These are phyloP conservation scores for Suillus bovinus DNA, from an alignment of 768 basidiomycete species.

Conservation along the genomic window DNA sequence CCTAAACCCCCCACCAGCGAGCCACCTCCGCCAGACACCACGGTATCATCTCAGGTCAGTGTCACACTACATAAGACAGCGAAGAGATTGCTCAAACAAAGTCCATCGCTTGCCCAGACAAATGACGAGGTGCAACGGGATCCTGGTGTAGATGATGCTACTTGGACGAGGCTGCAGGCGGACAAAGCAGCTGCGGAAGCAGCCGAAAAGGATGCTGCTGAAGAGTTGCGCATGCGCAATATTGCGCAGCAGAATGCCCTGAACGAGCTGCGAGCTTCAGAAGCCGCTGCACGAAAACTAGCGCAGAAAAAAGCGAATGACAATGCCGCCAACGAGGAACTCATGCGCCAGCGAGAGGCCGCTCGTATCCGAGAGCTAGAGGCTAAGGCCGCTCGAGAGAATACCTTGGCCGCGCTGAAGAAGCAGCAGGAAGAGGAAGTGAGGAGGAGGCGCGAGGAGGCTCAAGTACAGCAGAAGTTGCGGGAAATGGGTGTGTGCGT, in stretches of 20 bases:
- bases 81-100: neutral
- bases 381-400: conserved; percentile 25
- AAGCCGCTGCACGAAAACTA: conserved; percentile 14
- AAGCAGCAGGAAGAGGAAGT: conserved; percentile 41
- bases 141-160: conserved; percentile 50
- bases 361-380: conserved; percentile 30
- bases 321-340: conserved; percentile 68
- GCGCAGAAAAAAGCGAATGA: conserved; percentile 20
- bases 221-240: conserved; percentile 19
- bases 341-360: conserved; percentile 37
- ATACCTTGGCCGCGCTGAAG: conserved; percentile 29
- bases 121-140: conserved; percentile 36
- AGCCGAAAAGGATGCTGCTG: conserved; percentile 16
- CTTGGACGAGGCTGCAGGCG: conserved; percentile 52
- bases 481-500: conserved; percentile 49
- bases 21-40: neutral
- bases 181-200: conserved; percentile 32
- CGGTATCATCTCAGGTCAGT: neutral
- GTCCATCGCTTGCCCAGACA: neutral
- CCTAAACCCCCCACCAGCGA: neutral
- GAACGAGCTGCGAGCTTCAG: conserved; percentile 16
- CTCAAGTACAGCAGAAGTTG: conserved; percentile 40
- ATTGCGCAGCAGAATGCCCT: conserved; percentile 20
- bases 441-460: conserved; percentile 21
- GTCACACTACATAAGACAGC: neutral